Evolutionary conservation across 495 filamentous ascomycete genomes (phyloP).

Genomic region (Schizothecium vesticola): DNA sequence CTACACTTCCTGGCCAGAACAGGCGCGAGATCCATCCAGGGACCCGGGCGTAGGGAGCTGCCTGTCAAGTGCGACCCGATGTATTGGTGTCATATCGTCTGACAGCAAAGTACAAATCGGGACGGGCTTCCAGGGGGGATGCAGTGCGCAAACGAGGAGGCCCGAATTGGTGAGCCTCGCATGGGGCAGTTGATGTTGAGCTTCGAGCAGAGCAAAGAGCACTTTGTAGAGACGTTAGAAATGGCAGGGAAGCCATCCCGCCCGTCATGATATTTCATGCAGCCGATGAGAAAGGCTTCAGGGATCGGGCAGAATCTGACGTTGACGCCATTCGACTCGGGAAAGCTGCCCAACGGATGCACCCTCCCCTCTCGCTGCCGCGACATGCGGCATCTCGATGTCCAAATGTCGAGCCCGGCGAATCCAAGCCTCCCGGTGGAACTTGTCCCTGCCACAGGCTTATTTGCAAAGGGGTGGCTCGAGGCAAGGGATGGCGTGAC

Average conservation of each 20-base stretch:
- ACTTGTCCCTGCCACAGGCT: background rate
- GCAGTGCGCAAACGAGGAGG: background rate
- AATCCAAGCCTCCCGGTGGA: background rate
- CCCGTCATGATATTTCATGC: background rate
- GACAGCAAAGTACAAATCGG: background rate
- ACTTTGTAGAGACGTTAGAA: background rate
- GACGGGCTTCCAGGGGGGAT: background rate
- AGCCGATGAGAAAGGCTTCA: background rate
- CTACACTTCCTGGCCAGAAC: background rate
- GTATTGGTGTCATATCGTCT: background rate
- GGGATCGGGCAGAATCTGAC: slow-evolving; percentile 19
- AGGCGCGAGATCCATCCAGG: background rate
- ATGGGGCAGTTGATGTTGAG: background rate
- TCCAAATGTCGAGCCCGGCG: background rate
- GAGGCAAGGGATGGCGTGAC: background rate
- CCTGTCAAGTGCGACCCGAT: background rate
- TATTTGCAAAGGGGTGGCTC: background rate
- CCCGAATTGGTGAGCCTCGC: background rate
- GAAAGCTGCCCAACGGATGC: slow-evolving; percentile 2
- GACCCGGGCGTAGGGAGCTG: background rate
- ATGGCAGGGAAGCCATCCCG: background rate
- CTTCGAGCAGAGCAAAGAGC: background rate
- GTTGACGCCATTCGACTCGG: slow-evolving; percentile 14
- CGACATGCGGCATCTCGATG: background rate
- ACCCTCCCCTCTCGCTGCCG: slow-evolving; percentile 1